Base-by-base conservation (phyloP, 371 early-diverging fungal species). In the Mucor mucedo region DNA sequence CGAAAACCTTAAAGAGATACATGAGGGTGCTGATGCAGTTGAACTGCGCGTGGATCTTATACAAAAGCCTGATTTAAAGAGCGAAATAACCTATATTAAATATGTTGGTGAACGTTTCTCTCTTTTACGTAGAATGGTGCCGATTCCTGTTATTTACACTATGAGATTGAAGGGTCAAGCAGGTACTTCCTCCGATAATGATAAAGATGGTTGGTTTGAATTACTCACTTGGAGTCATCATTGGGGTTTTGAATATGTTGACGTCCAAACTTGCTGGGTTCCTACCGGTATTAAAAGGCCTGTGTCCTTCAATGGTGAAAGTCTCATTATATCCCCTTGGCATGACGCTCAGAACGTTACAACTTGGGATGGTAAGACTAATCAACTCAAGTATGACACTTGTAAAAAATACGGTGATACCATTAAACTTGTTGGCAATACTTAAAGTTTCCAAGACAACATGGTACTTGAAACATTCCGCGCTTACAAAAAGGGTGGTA, bases 21-120 rank as follows among this genome's bases (percentile, higher is more conserved):
- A 89, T 6, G 87, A 90, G 48, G 97, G 96, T 6, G 84, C 89
- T 0, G 92, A 95, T 66, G 96, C 95, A 16, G 84, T 98, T 48
- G 98, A 98, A 79, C 75, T 97, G 45, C 93, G 98, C 32, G 96
- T 92, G 2, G 98, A 98, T 73, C 78, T 97, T 30, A 77, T 98
- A 44, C 58, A 77, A 56, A 70, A 70, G 14, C 80, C 84, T 5
- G 83, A 82, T 33, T 63, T 76, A 39, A 60, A 62, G 47, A 68
- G 69, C 5, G 60, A 64, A n/a, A 68, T 66, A 33, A 62, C 75
- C 13, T 80, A 84, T 49, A 76, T 84, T 5, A 89, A 90, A 21
- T 91, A 86, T 63, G 86, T 95, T 44, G 89, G 86, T 32, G 75
- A 84, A 35, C 96, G 97, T 72, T 75, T 98, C 8, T 82, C 92